phyloP scores from a whole-genome alignment of 2,329 filamentous ascomycete genomes.

The Plenodomus tracheiphilus region DNA sequence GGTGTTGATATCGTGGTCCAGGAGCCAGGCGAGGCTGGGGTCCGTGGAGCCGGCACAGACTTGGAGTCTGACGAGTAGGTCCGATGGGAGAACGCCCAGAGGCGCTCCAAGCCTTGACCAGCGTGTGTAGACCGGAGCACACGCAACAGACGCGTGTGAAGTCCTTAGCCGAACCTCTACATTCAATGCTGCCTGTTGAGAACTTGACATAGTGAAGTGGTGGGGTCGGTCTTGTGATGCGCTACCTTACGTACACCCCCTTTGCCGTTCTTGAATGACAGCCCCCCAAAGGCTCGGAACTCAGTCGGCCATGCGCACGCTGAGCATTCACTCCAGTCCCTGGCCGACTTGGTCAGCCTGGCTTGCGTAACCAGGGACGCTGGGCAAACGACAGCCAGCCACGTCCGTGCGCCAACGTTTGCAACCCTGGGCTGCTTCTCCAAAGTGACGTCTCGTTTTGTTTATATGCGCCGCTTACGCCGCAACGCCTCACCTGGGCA shows the following conservation, averaged over 20 bases:
- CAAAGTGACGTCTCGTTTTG: conserved; percentile 20
- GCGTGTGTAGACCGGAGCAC: not conserved
- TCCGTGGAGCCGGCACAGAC: conserved; percentile 10
- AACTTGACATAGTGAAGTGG: not conserved
- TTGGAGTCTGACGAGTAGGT: not conserved
- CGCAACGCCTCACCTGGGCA: conserved; percentile 2
- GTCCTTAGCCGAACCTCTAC: not conserved
- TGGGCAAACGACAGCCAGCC: conserved; percentile 14
- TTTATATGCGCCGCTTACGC: conserved; percentile 14
- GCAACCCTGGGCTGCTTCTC: conserved; percentile 9
- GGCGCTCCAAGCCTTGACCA: not conserved
- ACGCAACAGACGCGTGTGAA: not conserved
- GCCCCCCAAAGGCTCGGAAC: not conserved
- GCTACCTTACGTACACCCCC: not conserved
- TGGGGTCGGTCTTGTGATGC: not conserved
- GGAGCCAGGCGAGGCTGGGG: conserved; percentile 4
- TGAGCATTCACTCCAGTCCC: not conserved
- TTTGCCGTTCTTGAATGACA: not conserved
- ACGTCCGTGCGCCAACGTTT: conserved; percentile 11
- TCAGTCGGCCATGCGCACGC: not conserved
- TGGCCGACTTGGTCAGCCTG: too few relatives aligned
- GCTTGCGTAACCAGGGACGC: not conserved
- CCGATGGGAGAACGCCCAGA: not conserved
- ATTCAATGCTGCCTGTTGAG: not conserved
- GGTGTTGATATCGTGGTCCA: conserved; percentile 34